Percentiles rank a stretch among this genome's conserved stretches.
phyloP scores from a whole-genome alignment of 768 basidiomycete genomes.

The Paxillus rubicundulus region DNA sequence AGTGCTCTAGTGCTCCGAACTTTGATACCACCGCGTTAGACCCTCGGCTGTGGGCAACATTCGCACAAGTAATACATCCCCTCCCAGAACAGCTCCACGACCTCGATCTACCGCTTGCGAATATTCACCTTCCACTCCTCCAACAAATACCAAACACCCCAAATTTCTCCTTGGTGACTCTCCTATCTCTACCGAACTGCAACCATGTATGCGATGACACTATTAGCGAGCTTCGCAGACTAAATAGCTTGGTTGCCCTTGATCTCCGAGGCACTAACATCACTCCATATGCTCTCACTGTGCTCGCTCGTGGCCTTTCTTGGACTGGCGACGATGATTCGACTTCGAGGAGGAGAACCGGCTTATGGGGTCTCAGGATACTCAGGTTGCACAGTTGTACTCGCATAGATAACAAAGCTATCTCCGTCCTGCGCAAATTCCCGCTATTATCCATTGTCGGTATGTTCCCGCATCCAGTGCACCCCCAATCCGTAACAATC shows the following conservation, averaged over 20 bases:
- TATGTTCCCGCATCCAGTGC: constrained; percentile 29
- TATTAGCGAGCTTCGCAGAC: constrained; percentile 45
- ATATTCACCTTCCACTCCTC: constrained; percentile 52
- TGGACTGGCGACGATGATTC: constrained; percentile 28
- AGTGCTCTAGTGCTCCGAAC: background rate
- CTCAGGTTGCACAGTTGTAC: constrained; percentile 55
- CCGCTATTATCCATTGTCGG: constrained; percentile 62
- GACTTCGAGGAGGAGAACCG: constrained; percentile 24
- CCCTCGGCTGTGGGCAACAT: constrained; percentile 59
- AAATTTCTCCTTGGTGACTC: constrained; percentile 61
- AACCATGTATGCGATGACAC: constrained; percentile 56
- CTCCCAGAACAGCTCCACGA: constrained; percentile 41
- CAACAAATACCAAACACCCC: constrained; percentile 53
- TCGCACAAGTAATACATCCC: constrained; percentile 57
- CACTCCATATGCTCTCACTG: constrained; percentile 49
- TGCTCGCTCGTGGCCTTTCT: constrained; percentile 49
- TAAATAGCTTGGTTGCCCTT: constrained; percentile 60
- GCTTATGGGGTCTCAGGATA: constrained; percentile 59
- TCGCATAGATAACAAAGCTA: constrained; percentile 44
- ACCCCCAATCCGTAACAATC: background rate
- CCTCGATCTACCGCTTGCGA: constrained; percentile 50
- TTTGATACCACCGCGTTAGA: constrained; percentile 35
- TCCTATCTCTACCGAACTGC: constrained; percentile 59
- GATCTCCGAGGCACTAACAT: constrained; percentile 58
- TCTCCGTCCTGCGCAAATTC: constrained; percentile 44